phyloP scores from a whole-genome alignment of 768 basidiomycete genomes.

The Amanita inopinata region DNA sequence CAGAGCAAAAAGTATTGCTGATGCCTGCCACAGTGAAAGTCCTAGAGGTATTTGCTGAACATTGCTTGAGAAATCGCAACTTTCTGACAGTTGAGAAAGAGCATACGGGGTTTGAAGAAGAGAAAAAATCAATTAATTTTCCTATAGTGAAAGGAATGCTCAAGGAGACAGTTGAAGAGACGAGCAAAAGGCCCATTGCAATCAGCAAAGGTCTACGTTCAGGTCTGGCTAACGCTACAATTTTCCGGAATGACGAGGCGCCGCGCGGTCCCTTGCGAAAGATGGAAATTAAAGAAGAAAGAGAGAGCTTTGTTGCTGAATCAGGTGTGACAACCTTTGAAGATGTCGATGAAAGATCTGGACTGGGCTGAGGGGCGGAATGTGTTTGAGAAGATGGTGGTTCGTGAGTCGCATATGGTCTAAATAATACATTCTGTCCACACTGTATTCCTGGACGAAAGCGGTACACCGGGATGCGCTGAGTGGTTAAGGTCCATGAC shows the following conservation, averaged over 20 bases:
- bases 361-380: slow-evolving; percentile 10
- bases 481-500: background rate
- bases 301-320: slow-evolving; percentile 2
- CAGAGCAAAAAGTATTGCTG: slow-evolving; percentile 55
- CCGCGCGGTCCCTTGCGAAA: slow-evolving; percentile 29
- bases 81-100: background rate
- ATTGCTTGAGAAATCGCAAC: slow-evolving; percentile 1
- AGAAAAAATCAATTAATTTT: slow-evolving; percentile 90
- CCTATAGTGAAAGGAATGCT: slow-evolving; percentile 91
- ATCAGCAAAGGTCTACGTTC: slow-evolving; percentile 69
- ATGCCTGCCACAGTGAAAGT: slow-evolving; percentile 72
- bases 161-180: slow-evolving; percentile 90
- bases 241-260: slow-evolving; percentile 62
- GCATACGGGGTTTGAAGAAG: slow-evolving; percentile 58
- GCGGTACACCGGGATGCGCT: background rate
- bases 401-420: background rate
- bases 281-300: slow-evolving; percentile 17
- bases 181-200: slow-evolving; percentile 70
- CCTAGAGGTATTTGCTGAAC: slow-evolving; percentile 69
- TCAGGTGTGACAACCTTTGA: slow-evolving; percentile 5
- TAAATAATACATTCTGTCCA: background rate
- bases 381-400: slow-evolving; percentile 1
- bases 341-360: slow-evolving; percentile 6
- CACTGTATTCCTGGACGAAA: background rate
- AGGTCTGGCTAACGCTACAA: slow-evolving; percentile 69